Conservation (phyloP, 75 land plant genomes). For the Selaginella tamariscina region DNA sequence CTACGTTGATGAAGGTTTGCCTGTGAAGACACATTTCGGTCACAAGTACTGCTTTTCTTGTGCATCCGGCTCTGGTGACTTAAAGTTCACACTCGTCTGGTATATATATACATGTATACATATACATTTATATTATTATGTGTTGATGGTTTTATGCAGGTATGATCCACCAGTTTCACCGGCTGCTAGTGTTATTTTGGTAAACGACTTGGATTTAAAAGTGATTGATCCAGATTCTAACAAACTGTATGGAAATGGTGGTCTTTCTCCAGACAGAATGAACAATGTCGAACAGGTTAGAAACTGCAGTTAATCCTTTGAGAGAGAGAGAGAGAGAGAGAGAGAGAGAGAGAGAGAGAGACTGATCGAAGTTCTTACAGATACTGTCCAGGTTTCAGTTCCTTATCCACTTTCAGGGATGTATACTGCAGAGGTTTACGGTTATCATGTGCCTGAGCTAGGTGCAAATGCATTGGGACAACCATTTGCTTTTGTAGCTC, state of each 20-base stretch:
- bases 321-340: no score
- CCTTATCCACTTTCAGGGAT: neutral
- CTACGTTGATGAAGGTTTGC: neutral
- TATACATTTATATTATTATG: neutral
- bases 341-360: no score
- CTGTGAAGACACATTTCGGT: neutral
- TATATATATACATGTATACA: neutral
- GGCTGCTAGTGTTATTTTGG: neutral
- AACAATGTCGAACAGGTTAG: conserved; percentile 11
- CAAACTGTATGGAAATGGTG: conserved; percentile 6
- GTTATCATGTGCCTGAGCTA: neutral
- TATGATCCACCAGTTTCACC: conserved; percentile 5
- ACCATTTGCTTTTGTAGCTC: conserved; percentile 4
- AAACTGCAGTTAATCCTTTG: neutral
- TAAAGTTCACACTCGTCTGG: conserved; percentile 6
- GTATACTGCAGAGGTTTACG: conserved; percentile 5
- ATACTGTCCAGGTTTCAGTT: neutral
- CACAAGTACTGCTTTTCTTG: conserved; percentile 3
- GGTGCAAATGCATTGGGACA: conserved; percentile 3
- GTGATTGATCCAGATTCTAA: neutral
- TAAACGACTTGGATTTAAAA: neutral
- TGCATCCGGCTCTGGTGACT: neutral
- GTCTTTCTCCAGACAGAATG: conserved; percentile 1
- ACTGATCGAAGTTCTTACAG: no score
- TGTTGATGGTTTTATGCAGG: neutral